Conservation (phyloP, 495 filamentous ascomycete genomes). For the Aspergillus leporis region DNA sequence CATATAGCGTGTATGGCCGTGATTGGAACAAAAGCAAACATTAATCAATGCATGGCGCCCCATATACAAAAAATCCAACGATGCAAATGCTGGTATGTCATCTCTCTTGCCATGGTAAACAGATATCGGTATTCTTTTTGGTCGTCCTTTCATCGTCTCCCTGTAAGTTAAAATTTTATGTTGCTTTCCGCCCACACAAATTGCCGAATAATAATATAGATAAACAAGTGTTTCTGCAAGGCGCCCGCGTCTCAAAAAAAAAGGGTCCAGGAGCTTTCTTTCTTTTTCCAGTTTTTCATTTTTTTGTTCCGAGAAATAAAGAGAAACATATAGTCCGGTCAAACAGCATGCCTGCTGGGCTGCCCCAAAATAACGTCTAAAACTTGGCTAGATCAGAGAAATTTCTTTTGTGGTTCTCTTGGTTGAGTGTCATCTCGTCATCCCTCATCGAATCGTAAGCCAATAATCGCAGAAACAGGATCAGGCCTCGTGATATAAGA, state of each 20-base stretch:
- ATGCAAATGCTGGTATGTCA: conserved; percentile 50
- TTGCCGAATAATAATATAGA: conserved; percentile 24
- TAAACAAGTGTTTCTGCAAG: conserved; percentile 37
- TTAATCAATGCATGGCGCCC: conserved; percentile 43
- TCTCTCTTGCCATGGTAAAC: conserved; percentile 38
- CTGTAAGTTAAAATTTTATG: conserved; percentile 17
- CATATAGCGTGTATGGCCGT: conserved; percentile 7
- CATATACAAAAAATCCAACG: conserved; percentile 43
- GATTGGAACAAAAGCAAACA: conserved; percentile 24
- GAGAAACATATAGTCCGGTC: conserved; percentile 34
- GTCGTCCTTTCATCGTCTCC: conserved; percentile 27
- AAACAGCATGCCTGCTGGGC: conserved; percentile 45
- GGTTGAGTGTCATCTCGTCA: conserved; percentile 53
- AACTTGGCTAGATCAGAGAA: conserved; percentile 49
- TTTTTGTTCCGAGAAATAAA: conserved; percentile 21
- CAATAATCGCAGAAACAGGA: conserved; percentile 44
- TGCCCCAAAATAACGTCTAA: conserved; percentile 54
- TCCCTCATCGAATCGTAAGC: conserved; percentile 59
- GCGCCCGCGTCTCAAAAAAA: conserved; percentile 38
- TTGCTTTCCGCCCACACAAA: conserved; percentile 25
- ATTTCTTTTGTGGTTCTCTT: conserved; percentile 44
- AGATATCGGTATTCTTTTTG: conserved; percentile 37
- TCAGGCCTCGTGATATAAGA: conserved; percentile 49
- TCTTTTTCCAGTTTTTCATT: conserved; percentile 22
- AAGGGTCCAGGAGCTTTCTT: conserved; percentile 20